Evolutionary conservation across 805 yeast species (phyloP), one percentile per base, ranked within the genome.

Genomic region (Monosporozyma aerobia): DNA sequence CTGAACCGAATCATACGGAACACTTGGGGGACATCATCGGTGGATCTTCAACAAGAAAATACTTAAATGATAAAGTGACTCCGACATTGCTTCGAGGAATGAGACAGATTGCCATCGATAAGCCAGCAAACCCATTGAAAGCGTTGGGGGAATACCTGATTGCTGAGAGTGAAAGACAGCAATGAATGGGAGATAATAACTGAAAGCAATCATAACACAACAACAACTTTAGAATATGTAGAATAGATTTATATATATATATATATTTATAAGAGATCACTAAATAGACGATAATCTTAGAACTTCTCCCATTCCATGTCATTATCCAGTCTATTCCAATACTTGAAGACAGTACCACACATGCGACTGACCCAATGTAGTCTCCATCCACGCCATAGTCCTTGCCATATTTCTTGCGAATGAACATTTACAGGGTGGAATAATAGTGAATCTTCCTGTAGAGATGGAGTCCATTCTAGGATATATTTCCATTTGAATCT

Each of bases 381-480:
- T 65, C 88, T 79, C 98, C 98, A 92, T 39, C 98, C 99, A 59
- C 92, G 78, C 76, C 87, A 90, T 27, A 84, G 66, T 1, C 78
- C 74, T 7, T 39, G 44, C 55, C 55, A 53, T 43, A 19, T 22
- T 22, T 41, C 45, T 43, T 43, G 45, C 2, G 45, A 43, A 43
- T 43, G 45, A 2, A 43, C 39, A 33, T 48, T 48, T 7, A 48
- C 43, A n/a, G 55, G 56, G n/a, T 22, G 50, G 5, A 53, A 50
- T 3, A 56, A 49, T 33, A 56, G 40, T 32, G 47, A 14, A n/a
- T 51, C 32, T 13, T 41, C 13, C 14, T 33, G 35, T 10, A 49
- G 2, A n/a, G 25, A 41, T 16, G 37, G 19, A 23, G 50, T 44
- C 35, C 35, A 29, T 44, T 44, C 41, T 14, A 41, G 11, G 25